Percentiles rank a stretch among this genome's conserved stretches.
Evolutionary conservation across 2,329 filamentous ascomycete species (phyloP).

Genomic region (Penicillium sp.): DNA sequence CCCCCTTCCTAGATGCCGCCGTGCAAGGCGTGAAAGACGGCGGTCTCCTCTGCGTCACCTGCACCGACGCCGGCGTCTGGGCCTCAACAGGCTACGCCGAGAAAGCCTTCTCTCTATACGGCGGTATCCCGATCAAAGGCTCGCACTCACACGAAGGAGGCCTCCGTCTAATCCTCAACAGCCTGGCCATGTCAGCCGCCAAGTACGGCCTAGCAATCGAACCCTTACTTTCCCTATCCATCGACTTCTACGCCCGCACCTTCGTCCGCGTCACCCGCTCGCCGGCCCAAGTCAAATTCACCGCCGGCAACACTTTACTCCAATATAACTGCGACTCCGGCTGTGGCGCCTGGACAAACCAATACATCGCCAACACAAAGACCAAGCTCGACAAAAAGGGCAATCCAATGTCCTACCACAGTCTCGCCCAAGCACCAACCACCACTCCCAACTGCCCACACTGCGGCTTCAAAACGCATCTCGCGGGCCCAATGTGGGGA

Average conservation of each 20-base stretch:
- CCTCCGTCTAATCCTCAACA: conserved; percentile 81
- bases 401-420: conserved; percentile 75
- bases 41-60: conserved; percentile 90
- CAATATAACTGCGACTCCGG: conserved; percentile 89
- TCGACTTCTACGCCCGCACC: conserved; percentile 91
- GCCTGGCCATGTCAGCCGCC: conserved; percentile 77
- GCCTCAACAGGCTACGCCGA: conserved; percentile 93
- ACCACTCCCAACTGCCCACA: conserved; percentile 73
- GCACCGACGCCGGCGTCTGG: conserved; percentile 94
- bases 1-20: conserved; percentile 88
- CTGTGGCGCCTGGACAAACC: conserved; percentile 89
- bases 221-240: conserved; percentile 87
- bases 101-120: conserved; percentile 93
- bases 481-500: conserved; percentile 93
- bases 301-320: conserved; percentile 88
- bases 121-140: conserved; percentile 84
- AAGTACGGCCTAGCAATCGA: conserved; percentile 88
- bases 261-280: conserved; percentile 83
- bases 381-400: conserved; percentile 71
- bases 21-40: conserved; percentile 86
- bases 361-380: conserved; percentile 74
- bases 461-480: conserved; percentile 83
- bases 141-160: conserved; percentile 86
- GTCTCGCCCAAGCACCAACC: conserved; percentile 71
- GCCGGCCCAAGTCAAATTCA: conserved; percentile 84